Evolutionary conservation across 2,329 filamentous ascomycete genomes (phyloP), one percentile per base, ranked within the genome.

Genomic region (Aureobasidium sp.): DNA sequence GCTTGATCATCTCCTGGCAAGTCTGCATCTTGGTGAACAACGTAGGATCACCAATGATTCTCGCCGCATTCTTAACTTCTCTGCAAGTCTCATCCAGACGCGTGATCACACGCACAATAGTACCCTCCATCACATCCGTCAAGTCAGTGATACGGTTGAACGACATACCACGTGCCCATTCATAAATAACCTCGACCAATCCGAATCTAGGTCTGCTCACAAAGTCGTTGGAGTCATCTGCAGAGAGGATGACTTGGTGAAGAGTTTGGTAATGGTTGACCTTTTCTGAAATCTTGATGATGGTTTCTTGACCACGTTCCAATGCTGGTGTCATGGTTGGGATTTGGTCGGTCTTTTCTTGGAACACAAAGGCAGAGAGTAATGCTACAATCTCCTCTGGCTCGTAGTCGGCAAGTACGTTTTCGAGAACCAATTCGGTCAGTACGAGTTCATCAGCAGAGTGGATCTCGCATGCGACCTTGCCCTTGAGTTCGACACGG

Each of bases 381-480:
- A 99, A 85, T 15, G 96, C 95, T 1, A 97, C 96, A 68, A 99
- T 98, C 79, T 99, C 96, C 71, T 97, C 94, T 1, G 95, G 94
- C 73, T 98, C 95, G 78, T 96, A 98, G 68, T 97, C 93, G 59
- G 95, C 95, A 4, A 99, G 89, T 2, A 98, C 94, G 73, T 99
- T 99, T 80, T 99, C 96, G 23, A 99, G 90, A 55, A 99, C 94
- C 8, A 98, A 88, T 77, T 99, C 96, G 0, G 96, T 99, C 23
- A 99, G 88, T 0, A 99, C 95, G 0, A 99, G 87, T 79, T 99
- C 96, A 76, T 98, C 95, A 23, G 95, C 95, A 0, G 95, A 98
- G 79, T 98, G 96, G 67, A 99, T 95, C 82, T 99, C 96, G 81
- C 96, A 99, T 6, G 96, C 96, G 27, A 99, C 96, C 79, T 98